Conservation (phyloP, 345 rosid species). For the Populus pruinosa region DNA sequence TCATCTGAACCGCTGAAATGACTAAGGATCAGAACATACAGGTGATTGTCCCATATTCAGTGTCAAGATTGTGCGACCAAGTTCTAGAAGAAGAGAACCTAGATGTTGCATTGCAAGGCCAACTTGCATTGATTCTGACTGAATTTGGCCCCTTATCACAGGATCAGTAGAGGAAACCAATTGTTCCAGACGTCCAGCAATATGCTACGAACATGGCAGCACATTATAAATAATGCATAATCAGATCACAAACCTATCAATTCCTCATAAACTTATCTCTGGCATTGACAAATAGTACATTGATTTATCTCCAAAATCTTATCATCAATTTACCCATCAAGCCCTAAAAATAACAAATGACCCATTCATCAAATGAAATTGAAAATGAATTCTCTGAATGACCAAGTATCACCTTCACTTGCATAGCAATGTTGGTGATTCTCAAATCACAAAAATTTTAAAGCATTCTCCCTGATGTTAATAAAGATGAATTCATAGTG, state of each 20-base stretch:
- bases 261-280: not conserved
- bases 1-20: not conserved
- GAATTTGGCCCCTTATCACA: conserved; percentile 60
- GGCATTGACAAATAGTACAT: not conserved
- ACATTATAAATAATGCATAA: conserved; percentile 35
- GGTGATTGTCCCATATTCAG: conserved; percentile 80
- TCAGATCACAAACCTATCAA: conserved; percentile 35
- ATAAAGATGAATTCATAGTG: not conserved
- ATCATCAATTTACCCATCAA: not conserved
- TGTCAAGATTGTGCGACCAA: conserved; percentile 81
- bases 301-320: not conserved
- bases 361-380: not conserved
- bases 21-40: conserved; percentile 36
- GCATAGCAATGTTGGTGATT: not conserved
- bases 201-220: conserved; percentile 69
- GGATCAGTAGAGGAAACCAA: conserved; percentile 69
- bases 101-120: conserved; percentile 84
- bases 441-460: not conserved
- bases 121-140: conserved; percentile 61
- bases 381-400: not conserved
- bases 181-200: conserved; percentile 77
- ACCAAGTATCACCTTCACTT: not conserved
- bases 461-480: not conserved
- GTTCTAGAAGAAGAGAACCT: conserved; percentile 90
- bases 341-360: not conserved